phyloP scores from a whole-genome alignment of 164 flowering plant genomes.

The Chloranthus sessilifolius region DNA sequence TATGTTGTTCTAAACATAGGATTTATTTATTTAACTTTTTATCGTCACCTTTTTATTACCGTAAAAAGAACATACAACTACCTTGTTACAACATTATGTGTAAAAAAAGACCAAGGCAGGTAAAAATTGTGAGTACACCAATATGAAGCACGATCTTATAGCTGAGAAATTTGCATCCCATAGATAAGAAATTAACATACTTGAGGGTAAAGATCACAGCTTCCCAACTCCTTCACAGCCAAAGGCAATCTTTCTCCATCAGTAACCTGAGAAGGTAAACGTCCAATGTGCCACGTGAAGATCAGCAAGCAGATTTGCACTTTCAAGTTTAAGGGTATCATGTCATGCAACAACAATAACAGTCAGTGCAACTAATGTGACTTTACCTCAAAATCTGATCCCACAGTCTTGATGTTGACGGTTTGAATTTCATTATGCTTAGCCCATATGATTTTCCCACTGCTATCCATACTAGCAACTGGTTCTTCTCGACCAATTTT shows the following conservation, averaged over 20 bases:
- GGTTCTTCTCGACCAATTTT: conserved; percentile 94
- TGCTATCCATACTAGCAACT: conserved; percentile 94
- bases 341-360: too few species aligned
- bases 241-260: conserved; percentile 94
- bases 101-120: too few species aligned
- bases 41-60: too few species aligned
- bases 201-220: conserved; percentile 97
- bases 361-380: background rate
- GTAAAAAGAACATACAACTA: too few species aligned
- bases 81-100: too few species aligned
- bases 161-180: background rate
- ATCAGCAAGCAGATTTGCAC: too few species aligned
- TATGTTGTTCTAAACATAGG: too few species aligned
- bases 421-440: conserved; percentile 97
- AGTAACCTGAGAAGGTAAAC: conserved; percentile 78
- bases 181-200: conserved; percentile 30
- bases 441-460: conserved; percentile 98
- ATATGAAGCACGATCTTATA: too few species aligned
- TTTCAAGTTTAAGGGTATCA: background rate
- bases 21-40: too few species aligned
- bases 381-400: conserved; percentile 86
- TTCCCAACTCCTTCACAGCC: conserved; percentile 94
- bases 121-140: too few species aligned
- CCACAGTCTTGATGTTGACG: conserved; percentile 93
- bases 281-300: too few species aligned